These are phyloP conservation scores for Talinum fruticosum DNA, from an alignment of 148 eudicot genomes.

Conservation along the genomic window DNA sequence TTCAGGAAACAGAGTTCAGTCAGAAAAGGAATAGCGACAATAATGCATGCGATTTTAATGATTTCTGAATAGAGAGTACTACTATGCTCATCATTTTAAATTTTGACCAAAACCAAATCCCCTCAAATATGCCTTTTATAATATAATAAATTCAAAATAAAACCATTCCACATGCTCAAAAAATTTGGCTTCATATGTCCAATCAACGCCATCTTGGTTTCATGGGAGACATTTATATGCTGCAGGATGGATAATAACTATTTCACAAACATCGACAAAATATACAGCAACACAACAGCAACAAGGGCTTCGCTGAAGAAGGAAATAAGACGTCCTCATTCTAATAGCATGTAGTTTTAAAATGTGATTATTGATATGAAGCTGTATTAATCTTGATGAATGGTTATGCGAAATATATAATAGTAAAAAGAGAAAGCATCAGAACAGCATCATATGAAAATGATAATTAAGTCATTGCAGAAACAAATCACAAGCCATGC, in stretches of 20 bases:
- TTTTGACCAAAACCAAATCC: background rate
- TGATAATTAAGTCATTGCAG: background rate
- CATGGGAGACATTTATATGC: background rate
- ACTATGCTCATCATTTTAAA: background rate
- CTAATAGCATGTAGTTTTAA: background rate
- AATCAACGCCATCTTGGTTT: background rate
- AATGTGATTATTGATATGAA: background rate
- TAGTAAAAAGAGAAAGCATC: background rate
- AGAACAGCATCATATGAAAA: background rate
- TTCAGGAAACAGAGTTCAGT: background rate
- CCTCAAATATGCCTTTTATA: background rate
- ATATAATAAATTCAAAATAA: background rate
- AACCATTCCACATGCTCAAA: background rate
- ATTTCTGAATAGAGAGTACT: background rate
- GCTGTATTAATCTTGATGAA: background rate
- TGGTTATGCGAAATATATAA: background rate
- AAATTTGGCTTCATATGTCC: background rate
- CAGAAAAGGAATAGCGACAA: background rate
- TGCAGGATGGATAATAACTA: background rate
- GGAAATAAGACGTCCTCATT: background rate
- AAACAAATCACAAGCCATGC: background rate
- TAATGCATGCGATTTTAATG: background rate
- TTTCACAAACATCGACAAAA: background rate
- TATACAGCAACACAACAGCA: background rate
- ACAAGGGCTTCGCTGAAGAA: background rate